Evolutionary conservation across 2,329 filamentous ascomycete species (phyloP), one percentile per base, ranked within the genome.

Genomic region (Byssoonygena ceratinophila): DNA sequence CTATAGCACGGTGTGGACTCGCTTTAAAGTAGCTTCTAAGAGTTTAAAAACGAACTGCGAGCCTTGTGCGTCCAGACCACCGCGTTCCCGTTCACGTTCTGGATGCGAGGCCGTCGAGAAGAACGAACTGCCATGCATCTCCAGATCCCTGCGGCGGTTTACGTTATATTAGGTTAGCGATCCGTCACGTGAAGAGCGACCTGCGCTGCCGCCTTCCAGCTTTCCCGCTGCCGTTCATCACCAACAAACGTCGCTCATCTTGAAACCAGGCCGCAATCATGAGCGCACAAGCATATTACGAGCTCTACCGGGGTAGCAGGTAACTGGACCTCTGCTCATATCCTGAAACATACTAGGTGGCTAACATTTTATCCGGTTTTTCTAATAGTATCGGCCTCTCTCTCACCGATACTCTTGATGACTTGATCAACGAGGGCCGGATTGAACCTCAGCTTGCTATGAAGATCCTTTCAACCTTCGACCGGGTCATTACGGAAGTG

Each of bases 391-490:
- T 98, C 74, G 92, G 92, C 62, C 79, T 88, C 64, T 84, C 91
- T 54, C 79, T 98, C 63, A 96, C 91, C 51, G 94, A 98, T 72
- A 95, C 90, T 52, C 89, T 98, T 64, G 92, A 98, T 73, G 88
- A 94, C 65, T 78, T 98, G 60, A 97, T 98, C 71, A 91, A 87
- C 67, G 85, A 91, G 61, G 84, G 89, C 64, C 87, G 87, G 60
- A 97, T 98, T 73, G 91, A 97, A 72, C 92, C 92, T 25, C 92
- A 98, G 74, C 81, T 98, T 41, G 92, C 92, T 47, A 97, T 98
- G 88, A 95, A 94, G 78, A 94, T 98, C 59, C 80, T 98, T 56
- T 82, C 83, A 61, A 94, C 94, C 73, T 98, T 97, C 69, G 92
- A 98, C 71, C 85, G 89, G 63, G 84, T 87, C 41, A 89, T 98